Evolutionary conservation across 202 grass and related monocot genomes (phyloP), one percentile per base, ranked within the genome.

Genomic region (Panicum virgatum): DNA sequence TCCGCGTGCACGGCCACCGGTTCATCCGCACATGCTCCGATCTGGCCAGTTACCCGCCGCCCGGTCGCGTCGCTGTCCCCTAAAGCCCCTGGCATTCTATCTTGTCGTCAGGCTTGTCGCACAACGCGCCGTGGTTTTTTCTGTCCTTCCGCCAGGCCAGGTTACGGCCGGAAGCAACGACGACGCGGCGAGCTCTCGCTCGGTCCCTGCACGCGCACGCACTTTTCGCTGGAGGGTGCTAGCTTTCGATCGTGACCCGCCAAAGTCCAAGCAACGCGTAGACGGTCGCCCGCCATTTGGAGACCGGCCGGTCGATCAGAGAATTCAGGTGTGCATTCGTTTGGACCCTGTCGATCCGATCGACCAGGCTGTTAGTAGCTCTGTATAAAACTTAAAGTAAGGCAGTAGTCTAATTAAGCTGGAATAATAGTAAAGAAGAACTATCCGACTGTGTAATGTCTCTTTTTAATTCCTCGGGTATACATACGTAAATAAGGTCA

Each of bases 71-170:
- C 52, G 30, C 29, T 73, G 73, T 43, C 53, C 53, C 53, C 50
- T 75, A 75, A 74, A 75, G 72, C 36, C 12, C 53, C 38, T 62
- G 69, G 30, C 45, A 40, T 82, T 15, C 26, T n/a, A n/a, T 62
- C 52, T 37, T 64, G 69, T 65, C 58, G 47, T 32, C 69, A 12
- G 44, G 51, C 52, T 44, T 9, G 5, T 9, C 3, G 36, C 53
- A 7, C 25, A 48, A 6, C 6, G 23, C 3, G 6, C 10, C 0
- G n/a, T n/a, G 54, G 63, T 69, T 32, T 54, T 29, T 40, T 22
- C 44, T 63, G 57, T 53, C 52, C 36, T 18, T 63, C 15, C 40
- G 5, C 32, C 20, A 13, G 57, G 20, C 2, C 6, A 26, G 4
- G 64, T 29, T 69, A 32, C 61, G 72, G 56, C 62, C 72, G 14